Evolutionary conservation across 1,284 basidiomycete genomes (phyloP), one percentile per base, ranked within the genome.

Genomic region (Lentinula novae-zelandiae): DNA sequence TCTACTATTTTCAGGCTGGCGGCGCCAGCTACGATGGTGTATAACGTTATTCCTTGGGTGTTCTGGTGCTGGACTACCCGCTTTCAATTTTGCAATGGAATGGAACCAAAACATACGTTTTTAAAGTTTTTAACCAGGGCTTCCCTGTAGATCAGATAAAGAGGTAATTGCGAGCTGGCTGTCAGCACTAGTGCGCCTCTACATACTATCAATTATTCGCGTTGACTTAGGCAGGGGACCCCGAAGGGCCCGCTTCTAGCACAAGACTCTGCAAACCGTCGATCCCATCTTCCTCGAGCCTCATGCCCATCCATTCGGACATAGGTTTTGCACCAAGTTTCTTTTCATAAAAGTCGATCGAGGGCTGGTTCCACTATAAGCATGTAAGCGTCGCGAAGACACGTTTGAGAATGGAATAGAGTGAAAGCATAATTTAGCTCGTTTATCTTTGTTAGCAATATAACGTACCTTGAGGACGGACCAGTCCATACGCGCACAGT

Each of bases 291-390:
- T 86, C 90, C 67, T 92, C 90, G 36, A 97, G 77, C 67, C 94
- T 82, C 93, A 96, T 96, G 62, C 89, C 87, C 75, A 92, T 79
- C 95, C 95, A 96, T 71, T 93, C 94, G 54, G 81, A 77, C 85
- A 92, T 92, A 40, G 81, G 73, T 65, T 78, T 86, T 39, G 93
- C 92, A 22, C 82, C 82, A 54, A 96, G 81, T 54, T 77, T 78
- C 75, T 94, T 87, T 76, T 92, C 89, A 74, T 96, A 95, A 72
- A 96, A 96, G 60, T 90, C 90, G 67, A 96, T 96, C 34, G 93
- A 93, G 2, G 94, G 93, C 65, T 86, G 78, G 77, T 97, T 97
- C 95, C 95, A 96, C 91, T 96, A 68, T 27, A 27, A 27, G 27
- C n/a, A 31, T 49, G 36, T 38, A 27, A 27, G 27, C 27, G 36